Percentiles rank a stretch among this genome's conserved stretches.
phyloP scores from a whole-genome alignment of 2,329 filamentous ascomycete species.

The Cryphonectria japonica region DNA sequence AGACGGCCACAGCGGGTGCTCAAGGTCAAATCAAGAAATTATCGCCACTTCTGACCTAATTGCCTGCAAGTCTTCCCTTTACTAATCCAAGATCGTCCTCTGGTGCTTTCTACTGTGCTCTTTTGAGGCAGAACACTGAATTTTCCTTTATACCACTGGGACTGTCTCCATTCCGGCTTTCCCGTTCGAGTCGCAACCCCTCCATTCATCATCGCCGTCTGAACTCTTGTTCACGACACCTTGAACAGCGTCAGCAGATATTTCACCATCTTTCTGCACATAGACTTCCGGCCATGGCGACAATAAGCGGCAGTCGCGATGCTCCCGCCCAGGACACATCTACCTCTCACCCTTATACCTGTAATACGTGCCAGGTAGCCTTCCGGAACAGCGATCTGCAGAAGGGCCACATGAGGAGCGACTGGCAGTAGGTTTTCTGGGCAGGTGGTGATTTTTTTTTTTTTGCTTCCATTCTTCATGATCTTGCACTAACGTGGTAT shows the following conservation, averaged over 20 bases:
- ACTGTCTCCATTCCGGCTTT: not conserved
- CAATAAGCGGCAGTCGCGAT: conserved; percentile 46
- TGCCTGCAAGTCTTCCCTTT: conserved; percentile 13
- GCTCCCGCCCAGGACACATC: conserved; percentile 39
- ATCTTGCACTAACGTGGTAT: not conserved
- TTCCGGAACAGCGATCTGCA: conserved; percentile 94
- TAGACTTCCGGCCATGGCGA: conserved; percentile 50
- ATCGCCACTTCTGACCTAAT: conserved; percentile 22
- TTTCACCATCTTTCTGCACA: not conserved
- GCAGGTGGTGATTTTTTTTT: conserved; percentile 35
- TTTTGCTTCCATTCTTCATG: not conserved
- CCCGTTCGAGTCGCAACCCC: conserved; percentile 3
- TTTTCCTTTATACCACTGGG: not conserved
- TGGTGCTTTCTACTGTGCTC: not conserved
- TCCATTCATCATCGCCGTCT: not conserved
- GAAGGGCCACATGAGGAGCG: conserved; percentile 94
- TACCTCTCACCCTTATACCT: conserved; percentile 85
- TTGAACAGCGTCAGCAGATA: not conserved
- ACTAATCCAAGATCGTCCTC: conserved; percentile 19
- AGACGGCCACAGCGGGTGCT: conserved; percentile 2
- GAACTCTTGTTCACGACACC: not conserved
- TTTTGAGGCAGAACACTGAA: not conserved
- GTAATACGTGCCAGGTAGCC: conserved; percentile 96
- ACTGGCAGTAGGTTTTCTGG: conserved; percentile 80
- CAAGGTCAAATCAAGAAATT: conserved; percentile 21